Percentiles rank a stretch among this genome's conserved stretches.
Evolutionary conservation across 345 rosid species (phyloP).

Genomic region (Eucalyptus regnans): DNA sequence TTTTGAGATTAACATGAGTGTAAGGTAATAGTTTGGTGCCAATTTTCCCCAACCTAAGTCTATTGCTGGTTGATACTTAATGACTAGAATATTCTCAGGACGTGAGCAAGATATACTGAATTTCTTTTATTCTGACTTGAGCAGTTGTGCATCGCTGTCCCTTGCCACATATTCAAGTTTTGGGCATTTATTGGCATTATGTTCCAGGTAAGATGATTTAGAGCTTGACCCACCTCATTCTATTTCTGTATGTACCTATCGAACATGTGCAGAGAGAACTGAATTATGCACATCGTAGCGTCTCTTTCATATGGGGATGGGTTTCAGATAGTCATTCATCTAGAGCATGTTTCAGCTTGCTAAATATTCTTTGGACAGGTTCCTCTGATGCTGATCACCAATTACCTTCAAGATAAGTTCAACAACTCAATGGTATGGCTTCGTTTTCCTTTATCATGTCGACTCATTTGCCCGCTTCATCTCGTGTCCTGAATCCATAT

Average conservation of each 20-base stretch:
- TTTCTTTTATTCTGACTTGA: not conserved
- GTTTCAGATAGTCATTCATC: not conserved
- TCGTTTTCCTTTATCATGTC: not conserved
- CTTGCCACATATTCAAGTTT: slow-evolving; percentile 81
- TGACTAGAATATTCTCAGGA: not conserved
- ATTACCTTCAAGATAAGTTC: slow-evolving; percentile 60
- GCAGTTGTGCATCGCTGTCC: slow-evolving; percentile 94
- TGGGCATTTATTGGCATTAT: slow-evolving; percentile 97
- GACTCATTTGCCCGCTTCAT: not conserved
- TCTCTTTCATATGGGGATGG: not conserved
- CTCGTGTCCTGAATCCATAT: not conserved
- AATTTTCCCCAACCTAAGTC: not conserved
- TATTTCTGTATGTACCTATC: not conserved
- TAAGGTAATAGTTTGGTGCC: not conserved
- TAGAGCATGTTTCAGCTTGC: not conserved
- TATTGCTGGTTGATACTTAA: not conserved
- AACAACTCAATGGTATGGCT: slow-evolving; percentile 65
- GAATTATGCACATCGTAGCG: not conserved
- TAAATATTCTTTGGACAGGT: slow-evolving; percentile 28
- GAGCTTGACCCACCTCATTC: not conserved
- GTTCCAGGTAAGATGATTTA: slow-evolving; percentile 59
- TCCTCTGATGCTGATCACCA: slow-evolving; percentile 79
- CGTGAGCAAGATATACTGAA: not conserved
- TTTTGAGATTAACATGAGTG: not conserved
- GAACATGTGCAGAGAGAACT: not conserved